Evolutionary conservation across 169 alveolate genomes (phyloP).

Genomic region (Plasmodium berghei): DNA sequence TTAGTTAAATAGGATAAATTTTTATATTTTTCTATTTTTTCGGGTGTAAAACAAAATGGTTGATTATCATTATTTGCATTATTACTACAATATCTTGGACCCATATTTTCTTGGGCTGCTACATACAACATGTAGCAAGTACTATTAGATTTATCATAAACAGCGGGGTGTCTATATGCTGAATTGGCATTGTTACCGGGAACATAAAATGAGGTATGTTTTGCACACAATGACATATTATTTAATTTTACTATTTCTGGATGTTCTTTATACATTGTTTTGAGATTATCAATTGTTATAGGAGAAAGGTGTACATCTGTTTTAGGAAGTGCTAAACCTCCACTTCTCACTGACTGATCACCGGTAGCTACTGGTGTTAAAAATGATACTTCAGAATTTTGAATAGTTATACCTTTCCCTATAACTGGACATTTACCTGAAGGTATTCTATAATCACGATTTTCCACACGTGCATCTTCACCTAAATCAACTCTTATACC

Average conservation of each 20-base stretch:
- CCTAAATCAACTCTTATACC: conserved; percentile 87
- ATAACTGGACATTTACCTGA: conserved; percentile 86
- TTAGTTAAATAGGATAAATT: conserved; percentile 79
- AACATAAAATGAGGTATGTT: conserved; percentile 78
- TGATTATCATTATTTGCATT: conserved; percentile 76
- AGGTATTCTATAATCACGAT: conserved; percentile 80
- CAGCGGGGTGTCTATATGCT: conserved; percentile 85
- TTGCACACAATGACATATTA: conserved; percentile 83
- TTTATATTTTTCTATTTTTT: conserved; percentile 72
- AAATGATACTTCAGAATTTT: conserved; percentile 78
- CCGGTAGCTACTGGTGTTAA: conserved; percentile 79
- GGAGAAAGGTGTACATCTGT: conserved; percentile 81
- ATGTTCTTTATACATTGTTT: conserved; percentile 48
- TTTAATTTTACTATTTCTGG: conserved; percentile 20
- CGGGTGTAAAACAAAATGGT: conserved; percentile 84
- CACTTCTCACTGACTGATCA: conserved; percentile 20
- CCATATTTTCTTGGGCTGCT: conserved; percentile 85
- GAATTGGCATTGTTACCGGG: conserved; percentile 64
- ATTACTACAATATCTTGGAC: conserved; percentile 83
- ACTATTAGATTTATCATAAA: conserved; percentile 75
- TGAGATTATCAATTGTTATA: conserved; percentile 67
- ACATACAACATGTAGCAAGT: conserved; percentile 81
- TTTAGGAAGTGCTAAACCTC: conserved; percentile 81
- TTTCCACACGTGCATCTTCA: conserved; percentile 77
- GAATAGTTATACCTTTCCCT: conserved; percentile 82